phyloP scores from a whole-genome alignment of 306 rosid species.

The Benincasa hispida region DNA sequence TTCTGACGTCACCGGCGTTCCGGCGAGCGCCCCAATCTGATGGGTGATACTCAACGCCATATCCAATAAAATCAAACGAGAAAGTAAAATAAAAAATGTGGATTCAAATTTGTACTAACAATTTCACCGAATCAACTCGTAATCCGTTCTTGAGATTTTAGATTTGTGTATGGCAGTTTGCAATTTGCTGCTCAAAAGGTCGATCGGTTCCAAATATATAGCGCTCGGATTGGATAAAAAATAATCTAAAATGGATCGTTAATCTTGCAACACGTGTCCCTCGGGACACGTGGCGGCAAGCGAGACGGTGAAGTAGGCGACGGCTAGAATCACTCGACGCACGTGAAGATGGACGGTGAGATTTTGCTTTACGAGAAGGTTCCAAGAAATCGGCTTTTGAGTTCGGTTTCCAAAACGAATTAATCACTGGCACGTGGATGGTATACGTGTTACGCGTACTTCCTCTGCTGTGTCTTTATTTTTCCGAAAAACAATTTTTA shows the following conservation, averaged over 20 bases:
- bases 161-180: neutral
- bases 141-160: neutral
- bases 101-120: neutral
- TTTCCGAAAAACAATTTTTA: neutral
- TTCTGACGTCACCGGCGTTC: neutral
- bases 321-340: conserved; percentile 8
- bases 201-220: neutral
- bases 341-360: conserved; percentile 7
- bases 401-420: neutral
- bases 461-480: neutral
- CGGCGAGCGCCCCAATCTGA: conserved; percentile 10
- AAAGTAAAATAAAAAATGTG: neutral
- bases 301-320: neutral
- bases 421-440: neutral
- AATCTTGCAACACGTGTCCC: neutral
- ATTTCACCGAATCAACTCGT: neutral
- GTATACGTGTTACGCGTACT: neutral
- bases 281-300: neutral
- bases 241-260: neutral
- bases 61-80: neutral
- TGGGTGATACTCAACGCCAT: conserved; percentile 12
- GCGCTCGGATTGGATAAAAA: neutral
- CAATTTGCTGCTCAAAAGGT: neutral
- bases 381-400: neutral
- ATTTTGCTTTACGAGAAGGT: neutral